Evolutionary conservation across 179 eudicot genomes (phyloP).

Genomic region (Drosera spatulata): DNA sequence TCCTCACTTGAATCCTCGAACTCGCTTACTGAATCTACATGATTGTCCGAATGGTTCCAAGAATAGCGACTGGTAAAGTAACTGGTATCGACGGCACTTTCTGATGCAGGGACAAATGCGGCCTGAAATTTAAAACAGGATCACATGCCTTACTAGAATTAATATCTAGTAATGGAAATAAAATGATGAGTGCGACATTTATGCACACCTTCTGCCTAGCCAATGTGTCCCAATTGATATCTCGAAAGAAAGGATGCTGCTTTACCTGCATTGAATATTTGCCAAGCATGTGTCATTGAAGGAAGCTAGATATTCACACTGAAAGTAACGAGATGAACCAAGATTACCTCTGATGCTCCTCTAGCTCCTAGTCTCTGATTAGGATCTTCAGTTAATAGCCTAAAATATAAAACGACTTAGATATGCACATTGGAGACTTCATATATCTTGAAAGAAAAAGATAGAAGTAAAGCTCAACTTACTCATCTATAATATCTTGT

Average conservation of each 20-base stretch:
- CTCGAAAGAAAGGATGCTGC: slow-evolving; percentile 85
- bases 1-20: slow-evolving; percentile 74
- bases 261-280: slow-evolving; percentile 56
- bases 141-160: slow-evolving; percentile 3
- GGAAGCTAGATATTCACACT: not conserved
- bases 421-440: too few relatives aligned
- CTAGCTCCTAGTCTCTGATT: slow-evolving; percentile 90
- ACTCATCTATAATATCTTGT: slow-evolving; percentile 78
- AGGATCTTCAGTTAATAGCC: slow-evolving; percentile 94
- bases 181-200: too few relatives aligned
- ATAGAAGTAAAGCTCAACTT: slow-evolving; percentile 13
- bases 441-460: not conserved
- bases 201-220: slow-evolving; percentile 83
- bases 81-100: slow-evolving; percentile 82
- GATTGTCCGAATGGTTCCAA: slow-evolving; percentile 88
- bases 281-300: not conserved
- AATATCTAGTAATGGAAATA: not conserved
- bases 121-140: slow-evolving; percentile 37
- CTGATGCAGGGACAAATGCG: slow-evolving; percentile 93
- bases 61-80: slow-evolving; percentile 88
- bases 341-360: slow-evolving; percentile 87
- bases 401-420: slow-evolving; percentile 9
- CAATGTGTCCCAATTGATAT: slow-evolving; percentile 95
- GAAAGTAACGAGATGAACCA: not conserved
- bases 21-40: slow-evolving; percentile 54